phyloP scores from a whole-genome alignment of 345 rosid genomes.

The Euphorbia lathyris region DNA sequence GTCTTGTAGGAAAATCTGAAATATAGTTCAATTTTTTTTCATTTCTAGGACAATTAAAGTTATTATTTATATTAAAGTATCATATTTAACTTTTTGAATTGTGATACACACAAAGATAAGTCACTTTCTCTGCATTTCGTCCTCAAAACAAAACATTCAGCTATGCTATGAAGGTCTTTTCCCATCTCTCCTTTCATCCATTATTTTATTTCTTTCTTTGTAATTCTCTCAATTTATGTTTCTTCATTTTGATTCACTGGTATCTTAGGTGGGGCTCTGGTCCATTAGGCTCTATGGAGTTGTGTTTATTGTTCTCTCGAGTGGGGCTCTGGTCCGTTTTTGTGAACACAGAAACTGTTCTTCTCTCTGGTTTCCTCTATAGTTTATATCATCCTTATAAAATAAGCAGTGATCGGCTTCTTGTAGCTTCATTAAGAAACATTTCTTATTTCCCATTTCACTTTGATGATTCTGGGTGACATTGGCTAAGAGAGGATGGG shows the following conservation, averaged over 20 bases:
- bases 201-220: neutral
- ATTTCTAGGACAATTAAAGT: too few species aligned
- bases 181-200: neutral
- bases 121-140: neutral
- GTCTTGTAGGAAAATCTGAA: too few species aligned
- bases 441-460: slow-evolving; percentile 52
- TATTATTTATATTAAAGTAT: too few species aligned
- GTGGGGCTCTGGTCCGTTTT: slow-evolving; percentile 44
- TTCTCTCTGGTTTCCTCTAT: slow-evolving; percentile 54
- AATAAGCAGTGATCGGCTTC: slow-evolving; percentile 66
- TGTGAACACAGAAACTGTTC: slow-evolving; percentile 49
- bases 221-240: neutral
- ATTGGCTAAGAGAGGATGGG: slow-evolving; percentile 54
- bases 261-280: slow-evolving; percentile 50
- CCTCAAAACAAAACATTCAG: slow-evolving; percentile 7
- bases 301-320: slow-evolving; percentile 62
- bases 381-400: slow-evolving; percentile 51
- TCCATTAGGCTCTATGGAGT: slow-evolving; percentile 76
- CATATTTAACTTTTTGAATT: too few species aligned
- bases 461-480: slow-evolving; percentile 49
- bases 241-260: slow-evolving; percentile 36
- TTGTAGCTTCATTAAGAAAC: slow-evolving; percentile 53
- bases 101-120: too few species aligned
- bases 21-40: too few species aligned
- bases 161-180: slow-evolving; percentile 16